phyloP scores from a whole-genome alignment of 169 alveolate genomes.

The Miamiensis avidus region DNA sequence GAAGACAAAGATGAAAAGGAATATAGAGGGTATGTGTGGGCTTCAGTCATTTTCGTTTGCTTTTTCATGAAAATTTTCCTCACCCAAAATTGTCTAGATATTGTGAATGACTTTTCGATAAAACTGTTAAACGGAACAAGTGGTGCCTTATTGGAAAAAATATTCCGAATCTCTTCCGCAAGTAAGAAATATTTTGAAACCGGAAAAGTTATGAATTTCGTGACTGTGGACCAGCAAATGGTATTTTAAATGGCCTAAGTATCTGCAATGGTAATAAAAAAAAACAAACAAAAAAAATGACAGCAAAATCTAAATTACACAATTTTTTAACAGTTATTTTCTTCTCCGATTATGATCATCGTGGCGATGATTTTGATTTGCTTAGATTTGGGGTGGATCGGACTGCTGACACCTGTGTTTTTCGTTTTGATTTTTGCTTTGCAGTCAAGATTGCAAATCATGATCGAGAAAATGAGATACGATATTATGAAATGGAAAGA shows the following conservation, averaged over 20 bases:
- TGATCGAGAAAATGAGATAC: background rate
- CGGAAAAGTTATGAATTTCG: background rate
- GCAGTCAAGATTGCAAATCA: background rate
- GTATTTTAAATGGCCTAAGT: background rate
- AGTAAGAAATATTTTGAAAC: constrained; percentile 14
- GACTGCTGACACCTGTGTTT: constrained; percentile 17
- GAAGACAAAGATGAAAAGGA: background rate
- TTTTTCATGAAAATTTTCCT: no score
- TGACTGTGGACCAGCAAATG: background rate
- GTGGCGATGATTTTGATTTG: constrained; percentile 7
- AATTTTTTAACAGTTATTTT: no score
- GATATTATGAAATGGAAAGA: constrained; percentile 34
- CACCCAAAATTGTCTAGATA: background rate
- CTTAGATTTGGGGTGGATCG: background rate
- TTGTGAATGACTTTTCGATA: background rate
- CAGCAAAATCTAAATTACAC: no score
- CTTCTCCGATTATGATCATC: constrained; percentile 14
- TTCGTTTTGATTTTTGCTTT: background rate
- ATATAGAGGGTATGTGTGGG: background rate
- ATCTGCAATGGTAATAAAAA: background rate
- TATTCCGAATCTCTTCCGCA: constrained; percentile 13
- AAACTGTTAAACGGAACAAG: background rate
- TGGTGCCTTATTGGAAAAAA: background rate
- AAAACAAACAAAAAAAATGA: no score
- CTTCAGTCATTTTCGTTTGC: background rate